Conservation (phyloP, 2,329 filamentous ascomycete species). For the Aureobasidium sp. region DNA sequence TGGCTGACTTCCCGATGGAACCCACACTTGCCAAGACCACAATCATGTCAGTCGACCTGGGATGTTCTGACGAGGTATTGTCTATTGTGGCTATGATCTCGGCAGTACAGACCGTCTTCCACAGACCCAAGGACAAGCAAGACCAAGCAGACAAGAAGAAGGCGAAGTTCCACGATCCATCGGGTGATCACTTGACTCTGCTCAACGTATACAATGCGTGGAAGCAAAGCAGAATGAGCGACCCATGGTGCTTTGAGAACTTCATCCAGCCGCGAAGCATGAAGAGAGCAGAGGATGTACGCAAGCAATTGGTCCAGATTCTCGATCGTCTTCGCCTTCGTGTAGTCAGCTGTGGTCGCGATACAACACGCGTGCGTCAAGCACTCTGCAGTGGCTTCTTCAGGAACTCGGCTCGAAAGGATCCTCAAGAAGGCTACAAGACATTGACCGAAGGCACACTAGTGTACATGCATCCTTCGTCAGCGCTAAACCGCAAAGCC, state of each 20-base stretch:
- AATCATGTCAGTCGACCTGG: conserved; percentile 77
- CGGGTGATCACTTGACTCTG: conserved; percentile 88
- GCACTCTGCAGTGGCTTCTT: conserved; percentile 93
- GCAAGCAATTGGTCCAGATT: conserved; percentile 85
- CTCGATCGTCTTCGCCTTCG: conserved; percentile 85
- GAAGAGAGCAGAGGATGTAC: conserved; percentile 82
- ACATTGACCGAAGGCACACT: conserved; percentile 92
- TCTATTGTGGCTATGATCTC: conserved; percentile 94
- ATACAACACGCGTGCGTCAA: conserved; percentile 80
- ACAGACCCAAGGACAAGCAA: conserved; percentile 95
- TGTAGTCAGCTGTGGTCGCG: conserved; percentile 75
- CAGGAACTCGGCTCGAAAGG: conserved; percentile 88
- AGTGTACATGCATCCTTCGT: conserved; percentile 88
- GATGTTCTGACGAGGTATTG: conserved; percentile 89
- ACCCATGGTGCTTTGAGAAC: conserved; percentile 94
- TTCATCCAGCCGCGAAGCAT: conserved; percentile 92
- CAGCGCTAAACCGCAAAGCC: conserved; percentile 88
- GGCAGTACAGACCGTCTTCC: conserved; percentile 73
- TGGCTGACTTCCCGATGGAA: conserved; percentile 99
- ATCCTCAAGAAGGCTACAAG: conserved; percentile 95
- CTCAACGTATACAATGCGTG: conserved; percentile 97
- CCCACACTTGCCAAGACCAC: conserved; percentile 85
- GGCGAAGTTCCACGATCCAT: conserved; percentile 90
- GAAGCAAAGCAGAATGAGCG: conserved; percentile 76
- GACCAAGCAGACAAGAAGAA: conserved; percentile 96